Conservation (phyloP, 306 rosid species). For the Begonia loranthoides region DNA sequence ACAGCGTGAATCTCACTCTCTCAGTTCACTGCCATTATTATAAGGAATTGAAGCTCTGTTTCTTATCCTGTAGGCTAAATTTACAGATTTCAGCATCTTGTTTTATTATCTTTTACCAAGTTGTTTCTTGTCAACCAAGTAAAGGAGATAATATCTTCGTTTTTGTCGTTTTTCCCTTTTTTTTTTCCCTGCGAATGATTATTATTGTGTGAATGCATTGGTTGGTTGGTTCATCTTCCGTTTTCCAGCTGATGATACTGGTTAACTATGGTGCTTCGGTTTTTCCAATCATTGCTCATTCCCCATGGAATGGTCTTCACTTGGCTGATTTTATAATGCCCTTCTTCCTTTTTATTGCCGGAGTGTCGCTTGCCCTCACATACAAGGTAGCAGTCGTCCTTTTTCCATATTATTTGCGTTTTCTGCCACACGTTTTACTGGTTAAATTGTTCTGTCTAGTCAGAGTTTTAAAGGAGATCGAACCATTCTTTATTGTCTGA, state of each 20-base stretch:
- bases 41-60: too few relatives aligned
- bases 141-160: too few relatives aligned
- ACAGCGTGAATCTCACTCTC: too few relatives aligned
- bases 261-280: constrained; percentile 67
- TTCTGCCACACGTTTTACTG: background rate
- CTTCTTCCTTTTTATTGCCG: constrained; percentile 70
- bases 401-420: background rate
- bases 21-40: too few relatives aligned
- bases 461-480: too few relatives aligned
- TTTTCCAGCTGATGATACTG: constrained; percentile 65
- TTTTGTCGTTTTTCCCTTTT: too few relatives aligned
- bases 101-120: too few relatives aligned
- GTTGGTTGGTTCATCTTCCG: background rate
- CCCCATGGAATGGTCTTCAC: constrained; percentile 72
- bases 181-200: background rate
- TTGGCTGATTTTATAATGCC: constrained; percentile 91
- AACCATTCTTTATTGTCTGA: too few relatives aligned
- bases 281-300: constrained; percentile 60
- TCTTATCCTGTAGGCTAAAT: too few relatives aligned
- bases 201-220: background rate
- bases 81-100: too few relatives aligned
- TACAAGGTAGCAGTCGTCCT: constrained; percentile 37
- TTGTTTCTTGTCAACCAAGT: too few relatives aligned
- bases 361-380: constrained; percentile 59
- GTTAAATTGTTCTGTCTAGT: too few relatives aligned